Evolutionary conservation across 2,329 filamentous ascomycete species (phyloP).

Genomic region (Sphaerulina vaccinii): DNA sequence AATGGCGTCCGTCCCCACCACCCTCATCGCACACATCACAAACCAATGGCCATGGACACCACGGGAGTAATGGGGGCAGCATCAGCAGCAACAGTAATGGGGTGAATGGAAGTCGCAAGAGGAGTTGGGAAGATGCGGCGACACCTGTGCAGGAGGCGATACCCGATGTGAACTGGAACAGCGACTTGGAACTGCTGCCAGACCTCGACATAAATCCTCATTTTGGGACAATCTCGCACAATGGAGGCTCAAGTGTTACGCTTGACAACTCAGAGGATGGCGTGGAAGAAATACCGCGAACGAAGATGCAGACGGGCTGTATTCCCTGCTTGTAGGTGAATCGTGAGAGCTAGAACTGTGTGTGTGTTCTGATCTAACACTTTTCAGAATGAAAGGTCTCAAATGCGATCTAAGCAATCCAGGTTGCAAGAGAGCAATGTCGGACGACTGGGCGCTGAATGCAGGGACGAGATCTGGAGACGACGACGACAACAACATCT

Average conservation of each 20-base stretch:
- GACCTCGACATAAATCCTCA: constrained; percentile 3
- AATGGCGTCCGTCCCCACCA: constrained; percentile 24
- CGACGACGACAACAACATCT: constrained; percentile 19
- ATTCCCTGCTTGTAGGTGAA: constrained; percentile 35
- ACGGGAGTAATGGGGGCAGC: neutral
- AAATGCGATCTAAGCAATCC: constrained; percentile 33
- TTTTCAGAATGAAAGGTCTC: constrained; percentile 31
- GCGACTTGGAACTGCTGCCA: constrained; percentile 12
- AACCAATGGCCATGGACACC: constrained; percentile 9
- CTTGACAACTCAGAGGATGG: constrained; percentile 15
- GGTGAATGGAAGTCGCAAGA: constrained; percentile 23
- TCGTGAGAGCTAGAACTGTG: neutral
- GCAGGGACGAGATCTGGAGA: constrained; percentile 17
- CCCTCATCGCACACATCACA: neutral
- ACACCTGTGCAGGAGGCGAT: constrained; percentile 14
- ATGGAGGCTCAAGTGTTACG: constrained; percentile 12
- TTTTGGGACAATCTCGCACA: constrained; percentile 16
- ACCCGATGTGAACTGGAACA: constrained; percentile 11
- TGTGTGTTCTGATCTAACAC: neutral
- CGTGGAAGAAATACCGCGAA: constrained; percentile 23
- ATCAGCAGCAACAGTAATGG: constrained; percentile 6
- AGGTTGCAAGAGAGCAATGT: constrained; percentile 30
- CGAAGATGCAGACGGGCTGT: constrained; percentile 36
- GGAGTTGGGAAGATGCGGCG: constrained; percentile 23
- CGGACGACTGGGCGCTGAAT: constrained; percentile 34